Conservation (phyloP, 2,329 filamentous ascomycete genomes). For the Trichoderma pleuroti region DNA sequence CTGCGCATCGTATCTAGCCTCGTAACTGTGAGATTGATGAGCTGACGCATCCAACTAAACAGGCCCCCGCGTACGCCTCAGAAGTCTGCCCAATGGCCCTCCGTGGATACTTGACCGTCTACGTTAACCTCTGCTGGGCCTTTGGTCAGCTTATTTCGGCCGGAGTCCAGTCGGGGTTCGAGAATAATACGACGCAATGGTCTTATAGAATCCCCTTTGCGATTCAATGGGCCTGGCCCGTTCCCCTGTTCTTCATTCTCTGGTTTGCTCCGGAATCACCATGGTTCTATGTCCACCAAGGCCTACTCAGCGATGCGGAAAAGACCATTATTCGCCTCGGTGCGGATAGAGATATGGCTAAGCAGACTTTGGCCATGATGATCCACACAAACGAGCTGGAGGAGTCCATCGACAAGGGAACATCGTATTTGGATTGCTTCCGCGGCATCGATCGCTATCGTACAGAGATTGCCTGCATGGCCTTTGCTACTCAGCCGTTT, state of each 20-base stretch:
- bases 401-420: conserved; percentile 26
- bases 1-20: background rate
- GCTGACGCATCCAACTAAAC: background rate
- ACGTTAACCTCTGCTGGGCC: conserved; percentile 37
- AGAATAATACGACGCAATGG: conserved; percentile 27
- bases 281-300: conserved; percentile 33
- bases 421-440: conserved; percentile 17
- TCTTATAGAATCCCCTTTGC: conserved; percentile 38
- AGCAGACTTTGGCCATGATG: conserved; percentile 26
- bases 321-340: conserved; percentile 54
- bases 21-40: background rate
- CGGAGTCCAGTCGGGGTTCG: conserved; percentile 33
- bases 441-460: background rate
- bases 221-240: conserved; percentile 35
- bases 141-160: conserved; percentile 36
- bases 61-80: conserved; percentile 19
- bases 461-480: background rate
- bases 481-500: conserved; percentile 27
- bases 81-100: conserved; percentile 21
- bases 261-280: conserved; percentile 32
- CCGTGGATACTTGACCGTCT: conserved; percentile 29
- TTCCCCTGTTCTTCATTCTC: conserved; percentile 27
- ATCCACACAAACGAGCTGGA: background rate
- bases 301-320: conserved; percentile 42
- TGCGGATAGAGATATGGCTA: conserved; percentile 50